These are phyloP conservation scores for Hygrocybe coccinea DNA, from an alignment of 768 basidiomycete genomes.

Conservation along the genomic window DNA sequence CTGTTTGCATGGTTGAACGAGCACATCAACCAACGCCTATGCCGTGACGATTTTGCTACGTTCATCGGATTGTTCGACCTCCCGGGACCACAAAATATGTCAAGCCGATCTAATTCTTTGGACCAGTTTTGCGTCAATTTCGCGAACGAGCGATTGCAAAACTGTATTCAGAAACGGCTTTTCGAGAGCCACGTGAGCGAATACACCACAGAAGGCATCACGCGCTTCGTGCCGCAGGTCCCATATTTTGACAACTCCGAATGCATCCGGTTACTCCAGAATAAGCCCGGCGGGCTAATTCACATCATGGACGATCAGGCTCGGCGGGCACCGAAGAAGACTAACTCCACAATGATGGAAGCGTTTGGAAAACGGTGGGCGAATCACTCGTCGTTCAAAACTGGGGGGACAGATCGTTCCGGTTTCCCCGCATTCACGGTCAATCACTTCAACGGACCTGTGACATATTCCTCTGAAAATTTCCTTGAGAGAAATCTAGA, in stretches of 20 bases:
- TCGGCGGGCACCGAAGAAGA: conserved; percentile 80
- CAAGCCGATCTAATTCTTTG: conserved; percentile 82
- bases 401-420: conserved; percentile 65
- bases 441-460: conserved; percentile 86
- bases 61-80: conserved; percentile 94
- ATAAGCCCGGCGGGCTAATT: conserved; percentile 83
- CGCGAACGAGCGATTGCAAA: conserved; percentile 86
- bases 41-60: conserved; percentile 85
- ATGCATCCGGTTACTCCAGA: conserved; percentile 80
- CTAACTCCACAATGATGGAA: conserved; percentile 89
- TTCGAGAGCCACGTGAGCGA: conserved; percentile 82
- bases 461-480: conserved; percentile 85
- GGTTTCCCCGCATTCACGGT: conserved; percentile 86
- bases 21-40: conserved; percentile 90
- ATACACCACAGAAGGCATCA: conserved; percentile 78
- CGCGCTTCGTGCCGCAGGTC: conserved; percentile 59
- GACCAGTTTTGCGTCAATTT: conserved; percentile 97
- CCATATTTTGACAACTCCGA: conserved; percentile 90
- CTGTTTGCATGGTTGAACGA: conserved; percentile 97
- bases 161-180: conserved; percentile 72
- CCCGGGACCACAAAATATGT: conserved; percentile 88
- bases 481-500: conserved; percentile 89
- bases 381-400: conserved; percentile 88
- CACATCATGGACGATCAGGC: conserved; percentile 99
- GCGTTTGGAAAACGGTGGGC: conserved; percentile 93